These are phyloP conservation scores for Oryza rufipogon DNA, from an alignment of 176 grass and related monocot species.

Conservation along the genomic window DNA sequence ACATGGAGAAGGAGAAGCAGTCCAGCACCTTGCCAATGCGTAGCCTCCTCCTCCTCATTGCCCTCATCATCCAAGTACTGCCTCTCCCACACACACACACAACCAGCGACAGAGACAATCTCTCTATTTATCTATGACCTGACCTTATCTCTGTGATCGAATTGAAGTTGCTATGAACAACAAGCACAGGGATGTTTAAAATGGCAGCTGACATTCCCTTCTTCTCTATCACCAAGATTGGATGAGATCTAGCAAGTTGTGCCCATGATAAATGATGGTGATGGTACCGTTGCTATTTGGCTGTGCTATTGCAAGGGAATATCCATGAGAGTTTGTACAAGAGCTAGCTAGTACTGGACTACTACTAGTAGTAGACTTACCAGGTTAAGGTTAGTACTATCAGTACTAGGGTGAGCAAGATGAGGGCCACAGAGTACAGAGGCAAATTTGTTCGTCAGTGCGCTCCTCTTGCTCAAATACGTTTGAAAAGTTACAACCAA, in stretches of 20 bases:
- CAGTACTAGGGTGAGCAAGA: background rate
- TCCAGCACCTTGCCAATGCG: constrained; percentile 41
- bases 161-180: background rate
- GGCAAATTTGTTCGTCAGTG: background rate
- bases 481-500: background rate
- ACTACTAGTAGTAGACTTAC: background rate
- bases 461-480: background rate
- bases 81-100: background rate
- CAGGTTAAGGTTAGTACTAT: constrained; percentile 18
- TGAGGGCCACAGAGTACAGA: background rate
- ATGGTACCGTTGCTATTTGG: constrained; percentile 3
- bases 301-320: background rate
- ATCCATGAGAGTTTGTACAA: constrained; percentile 15
- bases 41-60: constrained; percentile 50
- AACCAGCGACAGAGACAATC: background rate
- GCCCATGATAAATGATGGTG: constrained; percentile 37
- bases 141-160: background rate
- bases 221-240: background rate
- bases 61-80: background rate
- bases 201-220: background rate
- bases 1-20: constrained; percentile 44
- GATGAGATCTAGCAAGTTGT: constrained; percentile 39
- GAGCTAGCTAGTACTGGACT: background rate
- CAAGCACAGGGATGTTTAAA: background rate
- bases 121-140: background rate